Evolutionary conservation across 176 grass and related monocot genomes (phyloP), one percentile per base, ranked within the genome.

Genomic region (Phoenix dactylifera): DNA sequence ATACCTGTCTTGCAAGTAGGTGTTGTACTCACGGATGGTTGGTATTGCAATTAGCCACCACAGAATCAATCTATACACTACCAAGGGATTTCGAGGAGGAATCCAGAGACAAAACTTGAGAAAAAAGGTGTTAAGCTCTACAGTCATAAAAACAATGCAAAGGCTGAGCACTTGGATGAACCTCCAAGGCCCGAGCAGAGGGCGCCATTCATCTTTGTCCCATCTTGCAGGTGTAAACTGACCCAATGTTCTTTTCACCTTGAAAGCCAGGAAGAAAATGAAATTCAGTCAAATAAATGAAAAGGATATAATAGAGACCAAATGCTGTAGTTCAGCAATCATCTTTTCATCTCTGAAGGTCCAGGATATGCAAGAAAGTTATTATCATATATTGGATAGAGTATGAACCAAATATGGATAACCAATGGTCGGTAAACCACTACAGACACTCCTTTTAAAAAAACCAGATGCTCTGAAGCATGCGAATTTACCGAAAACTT

Each of bases 1-100:
- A 22, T 84, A 98, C 93, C 84, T 98, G 79, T 98, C 88, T 74
- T 98, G 93, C 52, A 98, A 86, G 71, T 98, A 98, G 29, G 87
- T 98, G 55, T 98, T 98, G 55, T 98, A 98, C 67, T 98, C 93
- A 0, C 87, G 87, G 52, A 98, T 98, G 24, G 87, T 98, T 35
- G 93, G 93, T 78, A 98, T 98, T 1, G 93, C 93, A 71, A 98
- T 87, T 54, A 98, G 70, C 93, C 93, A 98, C 93, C 93, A 98
- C 54, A 98, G 88, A 51, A 98, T 70, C 57, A 98, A 55, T 26
- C 93, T 79, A 65, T 98, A 98, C 17, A 85, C 65, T 67, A 98
- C 78, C 54, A 98, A 82, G 6, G 93, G 93, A 19, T 98, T 98
- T 57, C 71, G 73, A 0, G 93, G 93, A 60, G 93, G 93, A 69